Conservation (phyloP, 306 rosid species). For the Dalbergia cultrata region DNA sequence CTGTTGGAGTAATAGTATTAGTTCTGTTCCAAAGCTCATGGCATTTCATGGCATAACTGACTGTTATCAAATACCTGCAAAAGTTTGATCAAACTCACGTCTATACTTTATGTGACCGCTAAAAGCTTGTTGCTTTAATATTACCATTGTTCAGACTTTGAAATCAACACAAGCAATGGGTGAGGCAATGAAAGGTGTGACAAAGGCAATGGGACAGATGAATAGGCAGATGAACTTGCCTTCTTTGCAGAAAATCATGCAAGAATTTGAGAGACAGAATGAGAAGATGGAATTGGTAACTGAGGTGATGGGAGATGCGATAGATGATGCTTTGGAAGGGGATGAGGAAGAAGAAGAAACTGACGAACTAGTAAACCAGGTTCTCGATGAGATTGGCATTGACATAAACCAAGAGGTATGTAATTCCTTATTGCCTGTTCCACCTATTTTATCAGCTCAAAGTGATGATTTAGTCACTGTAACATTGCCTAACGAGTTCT, state of each 20-base stretch:
- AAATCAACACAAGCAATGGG: slow-evolving; percentile 99
- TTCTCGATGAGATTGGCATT: slow-evolving; percentile 95
- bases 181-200: slow-evolving; percentile 98
- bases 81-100: neutral
- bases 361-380: slow-evolving; percentile 88
- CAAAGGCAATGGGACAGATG: slow-evolving; percentile 99
- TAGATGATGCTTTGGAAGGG: slow-evolving; percentile 96
- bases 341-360: slow-evolving; percentile 99
- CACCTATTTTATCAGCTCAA: slow-evolving; percentile 9
- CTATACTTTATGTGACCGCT: neutral
- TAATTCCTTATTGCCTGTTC: neutral
- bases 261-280: slow-evolving; percentile 93
- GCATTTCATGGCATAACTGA: neutral
- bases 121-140: slow-evolving; percentile 4
- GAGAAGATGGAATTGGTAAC: slow-evolving; percentile 86
- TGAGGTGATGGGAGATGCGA: slow-evolving; percentile 97
- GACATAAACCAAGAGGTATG: slow-evolving; percentile 84
- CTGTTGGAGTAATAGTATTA: slow-evolving; percentile 7
- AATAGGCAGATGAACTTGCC: slow-evolving; percentile 98
- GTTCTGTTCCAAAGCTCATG: slow-evolving; percentile 7
- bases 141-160: slow-evolving; percentile 63
- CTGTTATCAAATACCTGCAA: neutral
- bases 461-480: slow-evolving; percentile 1
- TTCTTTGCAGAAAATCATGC: slow-evolving; percentile 90
- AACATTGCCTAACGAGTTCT: slow-evolving; percentile 27